Conservation (phyloP, 192 early-diverging fungal species). For the Coemansia sp. region DNA sequence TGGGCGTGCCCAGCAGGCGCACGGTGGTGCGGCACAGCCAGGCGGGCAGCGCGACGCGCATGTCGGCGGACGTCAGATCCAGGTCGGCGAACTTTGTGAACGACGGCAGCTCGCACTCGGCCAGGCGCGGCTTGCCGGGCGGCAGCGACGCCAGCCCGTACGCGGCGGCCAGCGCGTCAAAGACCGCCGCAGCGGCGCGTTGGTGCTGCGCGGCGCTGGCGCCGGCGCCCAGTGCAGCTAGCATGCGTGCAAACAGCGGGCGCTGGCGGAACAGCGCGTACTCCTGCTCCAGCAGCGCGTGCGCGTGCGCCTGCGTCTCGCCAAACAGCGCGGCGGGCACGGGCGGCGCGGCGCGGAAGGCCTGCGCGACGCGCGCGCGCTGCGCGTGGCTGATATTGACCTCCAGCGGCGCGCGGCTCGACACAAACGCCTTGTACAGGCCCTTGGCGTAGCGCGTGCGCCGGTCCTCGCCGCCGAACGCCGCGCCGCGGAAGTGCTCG, state of each 20-base stretch:
- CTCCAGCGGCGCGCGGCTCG: conserved; percentile 45
- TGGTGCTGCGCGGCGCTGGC: conserved; percentile 4
- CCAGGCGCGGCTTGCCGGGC: conserved; percentile 32
- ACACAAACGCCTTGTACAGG: conserved; percentile 54
- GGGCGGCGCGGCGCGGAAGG: conserved; percentile 22
- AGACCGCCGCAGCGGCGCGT: conserved; percentile 40
- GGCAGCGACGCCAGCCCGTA: conserved; percentile 31
- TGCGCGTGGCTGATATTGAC: conserved; percentile 52
- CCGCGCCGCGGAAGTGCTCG: conserved; percentile 48
- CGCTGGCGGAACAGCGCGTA: conserved; percentile 49
- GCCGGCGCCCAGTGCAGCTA: conserved; percentile 28
- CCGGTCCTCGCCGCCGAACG: conserved; percentile 18
- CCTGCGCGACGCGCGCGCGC: conserved; percentile 27
- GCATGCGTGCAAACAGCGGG: conserved; percentile 39
- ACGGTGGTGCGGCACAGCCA: conserved; percentile 54
- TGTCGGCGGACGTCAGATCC: conserved; percentile 44
- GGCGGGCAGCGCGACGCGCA: conserved; percentile 36
- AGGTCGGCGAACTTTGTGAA: conserved; percentile 54
- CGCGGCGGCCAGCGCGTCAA: conserved; percentile 29
- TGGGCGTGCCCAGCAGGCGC: conserved; percentile 33
- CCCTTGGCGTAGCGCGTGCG: conserved; percentile 53
- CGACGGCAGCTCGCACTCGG: conserved; percentile 31
- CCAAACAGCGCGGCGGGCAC: conserved; percentile 26
- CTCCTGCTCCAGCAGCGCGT: conserved; percentile 45
- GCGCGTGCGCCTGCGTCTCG: conserved; percentile 43